Conservation (phyloP, 768 basidiomycete species). For the Steccherinum ochraceum region DNA sequence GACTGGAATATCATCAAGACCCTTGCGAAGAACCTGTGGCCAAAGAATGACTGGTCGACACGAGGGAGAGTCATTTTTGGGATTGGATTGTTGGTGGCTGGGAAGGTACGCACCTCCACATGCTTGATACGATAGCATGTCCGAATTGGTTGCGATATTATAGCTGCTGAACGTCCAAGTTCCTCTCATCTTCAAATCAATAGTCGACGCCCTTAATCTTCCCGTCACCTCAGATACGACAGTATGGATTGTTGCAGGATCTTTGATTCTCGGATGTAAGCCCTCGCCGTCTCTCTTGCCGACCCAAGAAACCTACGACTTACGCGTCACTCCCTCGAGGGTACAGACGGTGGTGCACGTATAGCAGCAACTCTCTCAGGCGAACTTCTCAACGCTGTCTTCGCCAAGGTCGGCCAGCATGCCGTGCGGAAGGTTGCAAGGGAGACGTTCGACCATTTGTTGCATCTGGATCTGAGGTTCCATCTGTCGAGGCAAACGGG, state of each 20-base stretch:
- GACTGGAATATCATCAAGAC: conserved; percentile 86
- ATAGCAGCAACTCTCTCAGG: conserved; percentile 86
- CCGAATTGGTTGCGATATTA: not conserved
- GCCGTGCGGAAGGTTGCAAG: conserved; percentile 92
- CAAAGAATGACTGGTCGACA: conserved; percentile 75
- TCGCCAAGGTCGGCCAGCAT: conserved; percentile 91
- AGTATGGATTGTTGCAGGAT: conserved; percentile 90
- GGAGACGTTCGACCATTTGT: conserved; percentile 92
- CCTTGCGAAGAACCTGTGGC: conserved; percentile 91
- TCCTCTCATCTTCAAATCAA: conserved; percentile 89
- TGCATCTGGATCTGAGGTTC: conserved; percentile 87
- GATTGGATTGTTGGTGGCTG: conserved; percentile 69
- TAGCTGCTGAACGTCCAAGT: conserved; percentile 96
- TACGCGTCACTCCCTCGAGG: not conserved
- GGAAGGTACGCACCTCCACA: conserved; percentile 58
- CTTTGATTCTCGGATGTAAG: conserved; percentile 86
- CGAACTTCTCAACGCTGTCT: conserved; percentile 92
- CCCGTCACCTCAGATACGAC: conserved; percentile 68
- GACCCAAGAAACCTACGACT: conserved; percentile 1
- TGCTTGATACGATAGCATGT: not conserved
- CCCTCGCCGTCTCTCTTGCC: conserved; percentile 11
- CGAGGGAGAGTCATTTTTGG: conserved; percentile 79
- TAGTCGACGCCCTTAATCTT: conserved; percentile 87
- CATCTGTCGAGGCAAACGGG: conserved; percentile 93
- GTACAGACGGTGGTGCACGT: conserved; percentile 81